These are phyloP conservation scores for Metschnikowia gelsemii DNA, from an alignment of 805 yeast species.

Conservation along the genomic window DNA sequence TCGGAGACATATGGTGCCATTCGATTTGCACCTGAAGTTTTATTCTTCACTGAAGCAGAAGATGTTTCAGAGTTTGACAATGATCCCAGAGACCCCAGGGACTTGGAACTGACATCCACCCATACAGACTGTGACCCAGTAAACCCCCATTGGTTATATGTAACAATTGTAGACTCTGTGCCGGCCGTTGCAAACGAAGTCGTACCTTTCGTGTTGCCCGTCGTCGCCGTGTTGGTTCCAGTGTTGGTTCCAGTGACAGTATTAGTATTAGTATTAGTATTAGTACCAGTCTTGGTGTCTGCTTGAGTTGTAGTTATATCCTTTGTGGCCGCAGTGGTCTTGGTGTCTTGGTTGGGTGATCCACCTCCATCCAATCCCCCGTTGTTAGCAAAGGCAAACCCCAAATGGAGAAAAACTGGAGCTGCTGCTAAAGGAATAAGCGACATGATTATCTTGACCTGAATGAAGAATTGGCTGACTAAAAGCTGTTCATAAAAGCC, in stretches of 20 bases:
- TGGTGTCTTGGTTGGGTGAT: not conserved
- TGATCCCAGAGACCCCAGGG: constrained; percentile 1
- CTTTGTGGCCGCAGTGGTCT: not conserved
- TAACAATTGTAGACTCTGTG: constrained; percentile 17
- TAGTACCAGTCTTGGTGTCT: constrained; percentile 4
- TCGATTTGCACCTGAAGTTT: constrained; percentile 5
- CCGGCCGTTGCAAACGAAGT: constrained; percentile 6
- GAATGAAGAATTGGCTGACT: too few species aligned
- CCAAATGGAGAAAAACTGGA: constrained; percentile 13
- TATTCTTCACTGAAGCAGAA: constrained; percentile 2
- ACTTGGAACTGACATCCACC: constrained; percentile 23
- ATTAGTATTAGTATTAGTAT: constrained; percentile 4
- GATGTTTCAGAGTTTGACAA: not conserved
- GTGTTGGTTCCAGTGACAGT: constrained; percentile 7
- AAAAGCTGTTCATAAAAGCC: too few species aligned
- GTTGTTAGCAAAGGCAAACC: constrained; percentile 16
- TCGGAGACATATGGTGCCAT: not conserved
- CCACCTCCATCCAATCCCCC: constrained; percentile 19
- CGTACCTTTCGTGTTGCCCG: constrained; percentile 13
- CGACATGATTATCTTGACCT: constrained; percentile 11
- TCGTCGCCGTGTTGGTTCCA: constrained; percentile 6
- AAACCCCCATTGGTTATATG: constrained; percentile 44
- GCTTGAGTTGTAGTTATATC: not conserved
- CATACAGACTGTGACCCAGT: constrained; percentile 40
- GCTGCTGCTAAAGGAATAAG: constrained; percentile 13